Evolutionary conservation across 768 basidiomycete genomes (phyloP), one percentile per base, ranked within the genome.

Genomic region (Cyathus striatus): DNA sequence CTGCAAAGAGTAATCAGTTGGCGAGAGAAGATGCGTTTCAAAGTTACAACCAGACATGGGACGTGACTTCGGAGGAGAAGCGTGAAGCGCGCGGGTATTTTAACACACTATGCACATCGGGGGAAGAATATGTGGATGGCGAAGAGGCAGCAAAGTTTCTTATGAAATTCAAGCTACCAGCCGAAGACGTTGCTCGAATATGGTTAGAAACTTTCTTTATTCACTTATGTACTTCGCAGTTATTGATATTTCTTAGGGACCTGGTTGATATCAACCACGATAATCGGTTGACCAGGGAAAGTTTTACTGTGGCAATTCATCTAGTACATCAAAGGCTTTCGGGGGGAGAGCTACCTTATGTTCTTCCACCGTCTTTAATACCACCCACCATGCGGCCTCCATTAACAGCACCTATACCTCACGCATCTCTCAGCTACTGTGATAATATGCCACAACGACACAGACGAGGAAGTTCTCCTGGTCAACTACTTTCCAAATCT

Each of bases 231-330:
- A 18, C 14, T 27, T 41, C 16, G 42, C 22, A 16, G 10, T 5
- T 23, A 39, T n/a, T 34, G 24, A 47, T 20, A 4, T 12, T 32
- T 10, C 34, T 2, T 38, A 68, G 66, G 66, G 57, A 61, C 22
- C 58, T 69, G 6, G 57, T 62, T 5, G 61, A 65, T 42, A 26
- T 69, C 2, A 55, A 65, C 42, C 48, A 57, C 20, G 64, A 69
- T 40, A 57, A 57, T 23, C 52, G 57, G 24, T 48, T 72, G 9
- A 63, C 63, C 14, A 48, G 52, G n/a, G 68, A 70, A 23, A 62
- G 61, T 23, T 69, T 72, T 43, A 60, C 60, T 0, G 51, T 70
- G 13, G 64, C 65, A 2, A 52, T 70, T 48, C 59, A 70, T 49
- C 52, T 70, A 20, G 56, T 65, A 17, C 58, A 63, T 32, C 57